Percentiles rank a stretch among this genome's conserved stretches.
phyloP scores from a whole-genome alignment of 108 stramenopile genomes.

The Cyclotella choctawhatcheeana region DNA sequence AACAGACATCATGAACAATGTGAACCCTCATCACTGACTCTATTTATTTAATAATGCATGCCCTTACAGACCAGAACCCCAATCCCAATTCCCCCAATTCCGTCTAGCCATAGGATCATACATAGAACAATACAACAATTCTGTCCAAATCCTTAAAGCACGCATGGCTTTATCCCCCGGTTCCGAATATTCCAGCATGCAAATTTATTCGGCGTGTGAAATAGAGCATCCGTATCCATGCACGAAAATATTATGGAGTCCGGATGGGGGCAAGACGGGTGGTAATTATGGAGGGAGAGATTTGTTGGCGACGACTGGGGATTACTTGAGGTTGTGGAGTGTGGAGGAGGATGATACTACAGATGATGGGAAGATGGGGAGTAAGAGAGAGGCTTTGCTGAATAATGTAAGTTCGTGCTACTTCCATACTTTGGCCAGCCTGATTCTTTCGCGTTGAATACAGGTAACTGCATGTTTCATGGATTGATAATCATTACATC shows the following conservation, averaged over 20 bases:
- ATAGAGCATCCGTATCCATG: conserved; percentile 97
- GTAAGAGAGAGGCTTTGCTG: conserved; percentile 86
- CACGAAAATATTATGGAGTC: conserved; percentile 92
- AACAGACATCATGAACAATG: too few species aligned
- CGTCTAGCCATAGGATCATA: conserved; percentile 95
- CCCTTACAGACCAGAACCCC: conserved; percentile 60
- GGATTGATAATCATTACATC: neutral
- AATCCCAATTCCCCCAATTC: conserved; percentile 89
- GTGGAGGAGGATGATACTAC: conserved; percentile 52
- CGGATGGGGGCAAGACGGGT: conserved; percentile 49
- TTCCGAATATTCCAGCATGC: conserved; percentile 28
- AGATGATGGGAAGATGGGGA: conserved; percentile 42
- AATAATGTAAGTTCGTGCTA: conserved; percentile 71
- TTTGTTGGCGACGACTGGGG: conserved; percentile 97
- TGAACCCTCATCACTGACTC: neutral
- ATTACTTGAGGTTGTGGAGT: conserved; percentile 96
- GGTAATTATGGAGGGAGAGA: conserved; percentile 63
- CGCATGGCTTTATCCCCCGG: conserved; percentile 32
- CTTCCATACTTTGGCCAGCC: neutral
- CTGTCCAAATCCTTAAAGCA: conserved; percentile 80
- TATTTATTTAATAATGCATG: conserved; percentile 1
- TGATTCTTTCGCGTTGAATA: neutral
- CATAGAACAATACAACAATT: conserved; percentile 97
- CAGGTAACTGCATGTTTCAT: neutral
- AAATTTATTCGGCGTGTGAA: conserved; percentile 72